Base-by-base conservation (phyloP, 2,329 filamentous ascomycete genomes). In the Cercospora canescens region DNA sequence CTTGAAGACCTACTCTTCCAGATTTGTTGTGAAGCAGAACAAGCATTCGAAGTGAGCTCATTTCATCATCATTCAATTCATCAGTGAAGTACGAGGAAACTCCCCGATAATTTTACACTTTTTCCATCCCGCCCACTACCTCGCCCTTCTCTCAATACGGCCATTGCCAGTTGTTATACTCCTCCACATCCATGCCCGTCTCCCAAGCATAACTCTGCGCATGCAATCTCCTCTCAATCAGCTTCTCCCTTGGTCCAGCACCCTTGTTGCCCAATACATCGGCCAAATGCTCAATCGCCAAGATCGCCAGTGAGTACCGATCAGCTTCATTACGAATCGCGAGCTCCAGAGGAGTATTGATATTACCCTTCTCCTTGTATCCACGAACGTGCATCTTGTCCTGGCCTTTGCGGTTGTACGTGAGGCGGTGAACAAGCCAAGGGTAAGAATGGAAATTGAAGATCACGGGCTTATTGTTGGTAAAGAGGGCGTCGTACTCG, bases 371-470 rank as follows among this genome's bases (percentile, higher is more conserved):
- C 82, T 94, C 91, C 74, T 86, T 88, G 82, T 93, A 94, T 1
- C 91, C 91, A 34, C 88, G 84, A n/a, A 94, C 91, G 72, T 91
- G 88, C 68, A 93, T 78, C 78, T 91, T 88, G 54, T 83, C 76
- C 76, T 85, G 87, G 5, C 90, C 90, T 1, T 88, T 88, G 1
- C 91, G 87, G 80, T 90, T 90, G 81, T 93, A 93, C 0, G 90
- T 91, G 71, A 94, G 79, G 59, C 91, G 85, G 80, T 93, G 91
- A 60, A 94, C 86, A 73, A 94, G 83, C 89, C 89, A 93, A 8
- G 91, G 91, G 80, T 94, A 93, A 34, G 87, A 90, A 81, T 94
- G 91, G 86, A 93, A 94, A 81, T 93, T 93, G 83, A 94, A 93
- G 75, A 93, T 88, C 75, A 92, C 82, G 24, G 91, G 91, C 70